These are phyloP conservation scores for Trypanosomatidae sp. DNA, from an alignment of 208 protist genomes.

Conservation along the genomic window DNA sequence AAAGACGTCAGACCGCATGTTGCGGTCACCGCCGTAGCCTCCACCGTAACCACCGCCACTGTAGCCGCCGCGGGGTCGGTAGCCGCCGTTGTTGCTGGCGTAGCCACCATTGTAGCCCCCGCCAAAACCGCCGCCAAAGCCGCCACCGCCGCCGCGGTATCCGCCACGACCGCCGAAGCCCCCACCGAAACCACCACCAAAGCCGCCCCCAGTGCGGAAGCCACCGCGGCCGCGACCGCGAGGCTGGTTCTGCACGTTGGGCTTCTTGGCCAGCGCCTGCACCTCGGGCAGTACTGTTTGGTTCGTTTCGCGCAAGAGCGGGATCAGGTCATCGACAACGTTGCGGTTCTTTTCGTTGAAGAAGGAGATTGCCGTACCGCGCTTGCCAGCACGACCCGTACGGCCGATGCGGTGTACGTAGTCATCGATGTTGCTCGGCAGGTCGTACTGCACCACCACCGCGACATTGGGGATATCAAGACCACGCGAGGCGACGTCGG, in stretches of 20 bases:
- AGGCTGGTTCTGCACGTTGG: conserved; percentile 54
- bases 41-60: conserved; percentile 23
- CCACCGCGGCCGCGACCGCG: conserved; percentile 55
- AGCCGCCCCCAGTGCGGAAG: conserved; percentile 36
- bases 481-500: conserved; percentile 97
- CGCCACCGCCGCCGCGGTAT: conserved; percentile 18
- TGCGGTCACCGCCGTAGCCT: conserved; percentile 15
- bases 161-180: conserved; percentile 26
- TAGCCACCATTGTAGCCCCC: conserved; percentile 15
- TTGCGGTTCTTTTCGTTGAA: conserved; percentile 95
- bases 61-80: conserved; percentile 22
- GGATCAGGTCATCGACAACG: conserved; percentile 88
- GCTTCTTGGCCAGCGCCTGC: conserved; percentile 78
- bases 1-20: conserved; percentile 55
- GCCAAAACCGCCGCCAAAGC: conserved; percentile 18
- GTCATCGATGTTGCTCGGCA: conserved; percentile 98
- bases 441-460: conserved; percentile 98
- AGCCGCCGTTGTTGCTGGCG: conserved; percentile 30
- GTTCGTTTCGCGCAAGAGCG: conserved; percentile 83
- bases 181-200: conserved; percentile 20
- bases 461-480: conserved; percentile 98
- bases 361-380: conserved; percentile 96
- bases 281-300: conserved; percentile 77
- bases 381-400: conserved; percentile 98
- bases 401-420: conserved; percentile 99